Conservation (phyloP, 1,139 yeast species). For the Hansenula lynferdii region DNA sequence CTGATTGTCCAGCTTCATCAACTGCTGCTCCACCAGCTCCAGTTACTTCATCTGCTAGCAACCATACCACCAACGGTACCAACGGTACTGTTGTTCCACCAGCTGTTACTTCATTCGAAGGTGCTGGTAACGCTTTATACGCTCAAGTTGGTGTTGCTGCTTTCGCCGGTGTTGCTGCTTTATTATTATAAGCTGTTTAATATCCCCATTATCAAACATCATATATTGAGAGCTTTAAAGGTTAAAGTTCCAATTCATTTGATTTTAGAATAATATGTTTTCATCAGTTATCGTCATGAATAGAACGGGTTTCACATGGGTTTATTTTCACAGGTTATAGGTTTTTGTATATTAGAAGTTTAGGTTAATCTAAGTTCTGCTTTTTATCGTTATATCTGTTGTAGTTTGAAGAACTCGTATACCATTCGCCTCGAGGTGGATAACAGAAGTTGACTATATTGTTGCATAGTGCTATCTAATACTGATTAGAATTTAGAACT, state of each 20-base stretch:
- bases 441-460: no score
- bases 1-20: slow-evolving; percentile 27
- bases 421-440: no score
- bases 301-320: neutral
- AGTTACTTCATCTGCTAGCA: slow-evolving; percentile 25
- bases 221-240: neutral
- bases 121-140: slow-evolving; percentile 29
- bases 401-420: no score
- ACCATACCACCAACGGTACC: slow-evolving; percentile 21
- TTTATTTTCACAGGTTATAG: neutral
- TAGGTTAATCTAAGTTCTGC: neutral
- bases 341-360: slow-evolving; percentile 1
- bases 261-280: neutral
- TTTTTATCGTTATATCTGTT: neutral
- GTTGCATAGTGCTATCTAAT: no score
- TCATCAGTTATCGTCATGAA: neutral
- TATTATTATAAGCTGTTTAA: slow-evolving; percentile 17
- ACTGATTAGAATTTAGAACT: no score
- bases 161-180: slow-evolving; percentile 30
- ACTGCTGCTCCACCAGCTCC: slow-evolving; percentile 10
- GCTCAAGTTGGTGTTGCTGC: slow-evolving; percentile 35
- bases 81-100: slow-evolving; percentile 21
- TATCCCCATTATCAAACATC: neutral
- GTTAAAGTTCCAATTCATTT: no score
- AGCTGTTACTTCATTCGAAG: slow-evolving; percentile 28